Conservation (phyloP, 192 early-diverging fungal species). For the Chytriomyces hyalinus region DNA sequence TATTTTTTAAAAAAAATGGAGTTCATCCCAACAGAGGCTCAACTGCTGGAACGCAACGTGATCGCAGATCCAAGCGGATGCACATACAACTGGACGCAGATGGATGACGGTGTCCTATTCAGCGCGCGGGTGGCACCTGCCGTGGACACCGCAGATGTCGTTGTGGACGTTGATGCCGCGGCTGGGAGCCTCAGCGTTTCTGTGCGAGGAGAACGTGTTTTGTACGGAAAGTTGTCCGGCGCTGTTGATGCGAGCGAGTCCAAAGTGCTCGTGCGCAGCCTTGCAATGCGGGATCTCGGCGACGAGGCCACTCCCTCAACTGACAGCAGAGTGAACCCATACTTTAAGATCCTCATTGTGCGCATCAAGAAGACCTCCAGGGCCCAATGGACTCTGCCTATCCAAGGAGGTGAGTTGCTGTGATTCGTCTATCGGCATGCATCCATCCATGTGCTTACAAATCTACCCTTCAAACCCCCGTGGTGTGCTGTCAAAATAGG, state of each 20-base stretch:
- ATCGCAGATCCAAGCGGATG: constrained; percentile 24
- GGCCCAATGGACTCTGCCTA: constrained; percentile 22
- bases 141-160: constrained; percentile 10
- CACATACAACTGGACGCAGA: constrained; percentile 32
- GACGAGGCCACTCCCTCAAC: neutral
- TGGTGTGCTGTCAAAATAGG: constrained; percentile 19
- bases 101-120: constrained; percentile 1
- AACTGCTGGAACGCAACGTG: neutral
- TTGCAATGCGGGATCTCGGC: constrained; percentile 36
- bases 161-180: constrained; percentile 2
- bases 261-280: constrained; percentile 23
- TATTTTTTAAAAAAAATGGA: too few species aligned
- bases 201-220: neutral
- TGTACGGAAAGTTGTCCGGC: constrained; percentile 42
- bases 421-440: neutral
- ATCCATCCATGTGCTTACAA: constrained; percentile 12
- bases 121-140: constrained; percentile 10
- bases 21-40: neutral
- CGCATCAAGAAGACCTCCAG: constrained; percentile 15
- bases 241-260: constrained; percentile 34
- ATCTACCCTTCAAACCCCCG: constrained; percentile 31
- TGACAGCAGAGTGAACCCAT: constrained; percentile 12
- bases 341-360: constrained; percentile 22
- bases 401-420: constrained; percentile 17
- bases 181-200: constrained; percentile 23